A percentile compares a stretch with the other conserved stretches of the same genome.
Conservation (phyloP, 2,329 filamentous ascomycete genomes). For the Scolecobasidium constrictum region DNA sequence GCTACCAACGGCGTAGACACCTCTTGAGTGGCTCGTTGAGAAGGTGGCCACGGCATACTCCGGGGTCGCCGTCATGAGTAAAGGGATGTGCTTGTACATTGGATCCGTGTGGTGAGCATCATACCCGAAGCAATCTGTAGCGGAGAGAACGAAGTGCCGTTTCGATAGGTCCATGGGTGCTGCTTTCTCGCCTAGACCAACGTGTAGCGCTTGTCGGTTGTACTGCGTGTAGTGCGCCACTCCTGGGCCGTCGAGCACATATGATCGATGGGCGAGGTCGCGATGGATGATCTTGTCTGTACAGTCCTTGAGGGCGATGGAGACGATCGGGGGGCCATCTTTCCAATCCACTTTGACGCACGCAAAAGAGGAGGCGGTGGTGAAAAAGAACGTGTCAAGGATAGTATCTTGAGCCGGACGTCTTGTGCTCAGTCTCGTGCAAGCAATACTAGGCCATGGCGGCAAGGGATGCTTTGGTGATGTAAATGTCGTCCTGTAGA, state of each 20-base stretch:
- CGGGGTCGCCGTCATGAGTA: conserved; percentile 57
- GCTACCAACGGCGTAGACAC: conserved; percentile 54
- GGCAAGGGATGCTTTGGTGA: conserved; percentile 52
- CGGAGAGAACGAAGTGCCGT: conserved; percentile 54
- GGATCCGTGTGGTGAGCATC: conserved; percentile 61
- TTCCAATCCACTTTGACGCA: conserved; percentile 48
- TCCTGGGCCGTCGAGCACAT: conserved; percentile 49
- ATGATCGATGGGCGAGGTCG: conserved; percentile 56
- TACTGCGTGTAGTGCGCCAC: conserved; percentile 56
- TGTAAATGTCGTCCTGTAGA: conserved; percentile 59
- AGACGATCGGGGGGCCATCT: conserved; percentile 44
- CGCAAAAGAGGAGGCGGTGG: conserved; percentile 35
- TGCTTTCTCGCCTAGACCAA: conserved; percentile 61
- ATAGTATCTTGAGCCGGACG: conserved; percentile 19
- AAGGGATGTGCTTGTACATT: conserved; percentile 64
- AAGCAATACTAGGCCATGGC: conserved; percentile 49
- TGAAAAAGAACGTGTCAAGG: conserved; percentile 22
- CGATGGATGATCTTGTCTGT: conserved; percentile 44
- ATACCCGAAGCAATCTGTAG: conserved; percentile 64
- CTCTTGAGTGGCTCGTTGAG: conserved; percentile 54
- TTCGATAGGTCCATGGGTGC: conserved; percentile 63
- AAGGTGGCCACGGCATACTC: conserved; percentile 56
- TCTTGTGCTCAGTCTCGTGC: conserved; percentile 29
- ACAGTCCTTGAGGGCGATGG: conserved; percentile 40
- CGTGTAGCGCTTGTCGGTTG: conserved; percentile 51